Percentiles rank a stretch among this genome's conserved stretches.
phyloP scores from a whole-genome alignment of 306 rosid genomes.

The Phaseolus lunatus region DNA sequence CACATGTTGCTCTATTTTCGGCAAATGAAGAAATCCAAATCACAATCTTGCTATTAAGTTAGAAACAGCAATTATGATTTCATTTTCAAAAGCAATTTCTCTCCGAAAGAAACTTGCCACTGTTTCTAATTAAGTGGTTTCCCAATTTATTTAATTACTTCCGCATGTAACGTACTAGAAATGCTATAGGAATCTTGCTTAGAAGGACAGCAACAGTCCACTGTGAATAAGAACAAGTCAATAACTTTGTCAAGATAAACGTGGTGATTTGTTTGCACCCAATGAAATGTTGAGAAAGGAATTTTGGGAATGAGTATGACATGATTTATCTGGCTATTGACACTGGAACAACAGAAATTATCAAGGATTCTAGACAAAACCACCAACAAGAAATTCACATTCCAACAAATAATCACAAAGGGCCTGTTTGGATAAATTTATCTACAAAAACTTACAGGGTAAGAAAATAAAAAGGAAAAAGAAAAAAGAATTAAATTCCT shows the following conservation, averaged over 20 bases:
- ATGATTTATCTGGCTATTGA: conserved; percentile 20
- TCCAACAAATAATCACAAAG: background rate
- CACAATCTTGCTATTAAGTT: background rate
- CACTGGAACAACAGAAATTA: background rate
- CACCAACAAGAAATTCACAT: conserved; percentile 15
- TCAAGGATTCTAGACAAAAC: conserved; percentile 16
- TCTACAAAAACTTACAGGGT: background rate
- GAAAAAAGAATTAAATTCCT: background rate
- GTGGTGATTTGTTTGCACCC: background rate
- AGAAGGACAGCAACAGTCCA: background rate
- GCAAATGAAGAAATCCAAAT: conserved; percentile 27
- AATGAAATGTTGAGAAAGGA: background rate
- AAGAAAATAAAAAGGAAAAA: background rate
- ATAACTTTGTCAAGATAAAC: conserved; percentile 14
- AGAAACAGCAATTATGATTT: background rate
- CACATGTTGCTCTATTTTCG: conserved; percentile 3
- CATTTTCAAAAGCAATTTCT: background rate
- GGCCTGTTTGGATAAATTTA: background rate
- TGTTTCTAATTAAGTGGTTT: conserved; percentile 4
- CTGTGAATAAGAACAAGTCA: conserved; percentile 1
- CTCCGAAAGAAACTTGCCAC: conserved; percentile 5
- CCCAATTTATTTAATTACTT: conserved; percentile 31
- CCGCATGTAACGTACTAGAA: background rate
- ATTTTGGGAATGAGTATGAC: background rate
- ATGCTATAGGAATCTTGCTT: conserved; percentile 14